A percentile compares a stretch with the other conserved stretches of the same genome.
These are phyloP conservation scores for Salmacisia buchloeana DNA, from an alignment of 1,284 basidiomycete genomes.

Conservation along the genomic window DNA sequence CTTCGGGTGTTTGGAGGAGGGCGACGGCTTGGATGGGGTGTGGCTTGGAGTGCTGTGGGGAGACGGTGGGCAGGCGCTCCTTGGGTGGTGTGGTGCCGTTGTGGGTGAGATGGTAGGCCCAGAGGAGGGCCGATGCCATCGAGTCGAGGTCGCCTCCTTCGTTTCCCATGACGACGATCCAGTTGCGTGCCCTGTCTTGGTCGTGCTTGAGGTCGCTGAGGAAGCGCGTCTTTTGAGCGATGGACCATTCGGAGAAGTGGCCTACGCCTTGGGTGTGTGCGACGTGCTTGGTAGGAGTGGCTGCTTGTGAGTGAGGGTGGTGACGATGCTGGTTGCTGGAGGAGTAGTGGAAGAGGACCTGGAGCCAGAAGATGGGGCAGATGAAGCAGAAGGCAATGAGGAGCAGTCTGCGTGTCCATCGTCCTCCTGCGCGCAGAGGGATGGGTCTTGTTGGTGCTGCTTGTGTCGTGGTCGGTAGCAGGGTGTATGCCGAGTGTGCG, in stretches of 20 bases:
- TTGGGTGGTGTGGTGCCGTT: constrained; percentile 4
- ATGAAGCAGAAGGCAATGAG: background rate
- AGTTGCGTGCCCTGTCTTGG: constrained; percentile 32
- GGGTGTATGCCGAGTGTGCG: no score
- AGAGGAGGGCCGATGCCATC: constrained; percentile 41
- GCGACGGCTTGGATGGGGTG: constrained; percentile 30
- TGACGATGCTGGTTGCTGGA: background rate
- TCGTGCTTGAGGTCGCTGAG: constrained; percentile 35
- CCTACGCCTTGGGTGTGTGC: constrained; percentile 28
- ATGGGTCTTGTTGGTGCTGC: no score
- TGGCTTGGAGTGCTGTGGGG: constrained; percentile 15
- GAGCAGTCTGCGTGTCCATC: no score
- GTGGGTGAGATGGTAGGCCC: constrained; percentile 43
- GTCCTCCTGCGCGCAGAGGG: no score
- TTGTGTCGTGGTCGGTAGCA: no score
- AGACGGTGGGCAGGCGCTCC: background rate
- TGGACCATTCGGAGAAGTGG: constrained; percentile 48
- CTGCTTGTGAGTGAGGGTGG: background rate
- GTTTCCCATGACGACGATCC: constrained; percentile 51
- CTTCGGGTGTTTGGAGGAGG: constrained; percentile 35
- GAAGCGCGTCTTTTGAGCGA: constrained; percentile 42
- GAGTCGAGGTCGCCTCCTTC: constrained; percentile 50
- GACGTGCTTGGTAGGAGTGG: background rate
- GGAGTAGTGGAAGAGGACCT: background rate
- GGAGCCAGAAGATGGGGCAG: background rate